Conservation (phyloP, 192 early-diverging fungal genomes). For the Gaertneriomyces semiglobifer region DNA sequence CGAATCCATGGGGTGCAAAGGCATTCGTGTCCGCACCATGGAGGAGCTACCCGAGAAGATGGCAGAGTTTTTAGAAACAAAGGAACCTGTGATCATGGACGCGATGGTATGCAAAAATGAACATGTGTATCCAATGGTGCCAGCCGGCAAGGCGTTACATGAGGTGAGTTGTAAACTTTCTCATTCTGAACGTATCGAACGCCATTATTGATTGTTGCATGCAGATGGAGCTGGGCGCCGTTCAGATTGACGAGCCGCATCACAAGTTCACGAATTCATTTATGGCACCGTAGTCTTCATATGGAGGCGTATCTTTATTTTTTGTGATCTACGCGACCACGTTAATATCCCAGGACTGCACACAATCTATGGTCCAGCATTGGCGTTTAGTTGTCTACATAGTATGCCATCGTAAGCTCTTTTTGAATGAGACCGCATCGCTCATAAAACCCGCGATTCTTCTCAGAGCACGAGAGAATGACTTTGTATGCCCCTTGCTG, state of each 20-base stretch:
- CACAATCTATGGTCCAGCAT: too few species aligned
- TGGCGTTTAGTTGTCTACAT: neutral
- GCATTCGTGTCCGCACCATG: conserved; percentile 75
- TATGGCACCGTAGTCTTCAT: conserved; percentile 38
- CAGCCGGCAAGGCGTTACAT: conserved; percentile 88
- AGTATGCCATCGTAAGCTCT: conserved; percentile 27
- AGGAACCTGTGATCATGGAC: conserved; percentile 88
- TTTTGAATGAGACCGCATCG: conserved; percentile 32
- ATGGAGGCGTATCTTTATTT: too few species aligned
- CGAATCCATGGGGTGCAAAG: conserved; percentile 86
- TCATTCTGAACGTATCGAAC: neutral
- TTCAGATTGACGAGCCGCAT: conserved; percentile 42
- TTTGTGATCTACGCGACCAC: too few species aligned
- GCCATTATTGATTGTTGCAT: neutral
- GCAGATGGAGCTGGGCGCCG: conserved; percentile 48
- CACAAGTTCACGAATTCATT: conserved; percentile 49
- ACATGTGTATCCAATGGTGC: conserved; percentile 96
- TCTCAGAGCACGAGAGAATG: conserved; percentile 33
- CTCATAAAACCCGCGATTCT: conserved; percentile 42
- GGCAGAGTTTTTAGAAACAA: conserved; percentile 79
- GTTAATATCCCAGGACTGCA: too few species aligned
- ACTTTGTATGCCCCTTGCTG: conserved; percentile 33
- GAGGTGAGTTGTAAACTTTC: conserved; percentile 56
- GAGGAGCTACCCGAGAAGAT: conserved; percentile 83
- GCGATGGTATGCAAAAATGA: conserved; percentile 86